Evolutionary conservation across 148 eudicot species (phyloP), one percentile per base, ranked within the genome.

Genomic region (Mesembryanthemum crystallinum): DNA sequence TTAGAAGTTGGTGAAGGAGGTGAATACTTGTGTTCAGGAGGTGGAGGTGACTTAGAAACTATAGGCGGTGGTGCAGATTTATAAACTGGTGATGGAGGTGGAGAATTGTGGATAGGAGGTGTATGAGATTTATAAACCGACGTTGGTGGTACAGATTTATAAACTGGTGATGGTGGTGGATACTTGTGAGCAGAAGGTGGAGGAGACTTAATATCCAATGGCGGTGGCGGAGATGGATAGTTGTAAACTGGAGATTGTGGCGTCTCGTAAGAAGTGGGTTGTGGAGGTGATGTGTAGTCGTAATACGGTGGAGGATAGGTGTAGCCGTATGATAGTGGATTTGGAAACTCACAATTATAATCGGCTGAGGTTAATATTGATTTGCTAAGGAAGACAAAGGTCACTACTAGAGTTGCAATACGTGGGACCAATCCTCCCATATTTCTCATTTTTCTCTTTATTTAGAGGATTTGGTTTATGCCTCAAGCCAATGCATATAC

Each of bases 381-480:
- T 61, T 82, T 71, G 73, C 75, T 78, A 13, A 83, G 61, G 25
- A 86, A 72, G 30, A 86, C 59, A 1, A 81, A 1, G 43, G 74
- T 77, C 76, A 83, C 75, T 28, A 81, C 42, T 8, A 83, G 79
- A 70, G 84, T 73, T n/a, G n/a, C n/a, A n/a, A n/a, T n/a, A n/a
- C n/a, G n/a, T n/a, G n/a, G n/a, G n/a, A n/a, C n/a, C n/a, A n/a
- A n/a, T n/a, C n/a, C n/a, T n/a, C n/a, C n/a, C n/a, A n/a, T n/a
- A n/a, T n/a, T n/a, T n/a, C n/a, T n/a, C n/a, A n/a, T n/a, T n/a
- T n/a, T n/a, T n/a, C n/a, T n/a, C n/a, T n/a, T n/a, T n/a, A n/a
- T n/a, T n/a, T n/a, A n/a, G n/a, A n/a, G n/a, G n/a, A n/a, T n/a
- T n/a, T n/a, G n/a, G n/a, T n/a, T n/a, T n/a, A n/a, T n/a, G n/a